These are phyloP conservation scores for Beauveria australis DNA, from an alignment of 2,329 filamentous ascomycete species.

Conservation along the genomic window DNA sequence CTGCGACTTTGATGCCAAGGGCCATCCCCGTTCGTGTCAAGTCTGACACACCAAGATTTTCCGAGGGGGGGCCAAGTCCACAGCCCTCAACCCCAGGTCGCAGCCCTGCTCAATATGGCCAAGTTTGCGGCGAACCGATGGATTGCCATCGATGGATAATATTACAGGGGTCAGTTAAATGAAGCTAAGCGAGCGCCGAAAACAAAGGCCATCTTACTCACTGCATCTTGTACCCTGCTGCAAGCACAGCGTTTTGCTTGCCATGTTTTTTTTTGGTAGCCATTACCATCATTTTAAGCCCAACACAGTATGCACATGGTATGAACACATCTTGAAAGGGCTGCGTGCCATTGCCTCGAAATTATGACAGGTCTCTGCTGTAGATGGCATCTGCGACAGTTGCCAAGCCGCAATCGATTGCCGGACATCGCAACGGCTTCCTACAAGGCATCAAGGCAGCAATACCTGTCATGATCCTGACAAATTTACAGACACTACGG, in stretches of 20 bases:
- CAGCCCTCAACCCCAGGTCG: background rate
- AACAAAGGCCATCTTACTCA: background rate
- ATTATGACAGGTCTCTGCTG: background rate
- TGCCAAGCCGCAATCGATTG: background rate
- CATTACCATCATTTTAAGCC: too few species aligned
- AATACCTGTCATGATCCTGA: background rate
- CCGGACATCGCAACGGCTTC: background rate
- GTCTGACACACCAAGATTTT: conserved; percentile 8
- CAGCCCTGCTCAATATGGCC: background rate
- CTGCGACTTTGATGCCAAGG: background rate
- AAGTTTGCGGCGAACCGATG: background rate
- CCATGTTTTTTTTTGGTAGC: too few species aligned
- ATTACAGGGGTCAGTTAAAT: background rate
- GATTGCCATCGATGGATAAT: background rate
- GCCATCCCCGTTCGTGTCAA: background rate
- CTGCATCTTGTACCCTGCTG: background rate
- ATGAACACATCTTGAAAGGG: background rate
- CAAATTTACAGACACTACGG: too few species aligned
- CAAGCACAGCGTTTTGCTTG: too few species aligned
- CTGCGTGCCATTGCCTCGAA: too few species aligned
- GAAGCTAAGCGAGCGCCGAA: background rate
- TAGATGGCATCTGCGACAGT: background rate
- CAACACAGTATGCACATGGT: background rate
- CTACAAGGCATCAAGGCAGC: background rate
- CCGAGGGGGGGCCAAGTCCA: background rate